Conservation (phyloP, 495 filamentous ascomycete species). For the Daldinia vernicosa region DNA sequence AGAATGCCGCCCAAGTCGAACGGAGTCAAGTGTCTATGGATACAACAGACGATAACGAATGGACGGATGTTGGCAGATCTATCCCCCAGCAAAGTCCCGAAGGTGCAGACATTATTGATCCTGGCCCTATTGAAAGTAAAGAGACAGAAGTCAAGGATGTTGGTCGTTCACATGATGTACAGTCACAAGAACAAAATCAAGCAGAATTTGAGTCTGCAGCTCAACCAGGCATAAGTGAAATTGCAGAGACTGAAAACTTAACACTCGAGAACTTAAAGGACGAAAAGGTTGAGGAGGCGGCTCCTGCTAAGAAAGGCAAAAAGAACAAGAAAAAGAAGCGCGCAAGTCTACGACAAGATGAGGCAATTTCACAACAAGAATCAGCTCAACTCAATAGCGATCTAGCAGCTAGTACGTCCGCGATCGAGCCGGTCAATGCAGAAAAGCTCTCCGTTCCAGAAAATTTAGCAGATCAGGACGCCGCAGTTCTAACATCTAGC, state of each 20-base stretch:
- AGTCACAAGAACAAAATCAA: constrained; percentile 14
- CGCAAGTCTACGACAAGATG: constrained; percentile 10
- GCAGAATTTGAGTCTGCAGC: constrained; percentile 4
- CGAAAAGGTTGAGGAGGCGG: background rate
- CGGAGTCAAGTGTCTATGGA: constrained; percentile 3
- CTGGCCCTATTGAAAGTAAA: constrained; percentile 7
- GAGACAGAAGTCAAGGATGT: background rate
- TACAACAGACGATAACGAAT: constrained; percentile 2
- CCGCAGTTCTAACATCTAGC: background rate
- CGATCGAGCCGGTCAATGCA: background rate
- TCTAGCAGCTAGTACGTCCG: background rate
- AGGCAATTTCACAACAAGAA: constrained; percentile 2
- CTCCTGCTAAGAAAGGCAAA: constrained; percentile 5
- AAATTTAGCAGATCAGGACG: background rate
- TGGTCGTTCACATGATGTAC: constrained; percentile 3
- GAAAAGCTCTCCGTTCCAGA: background rate
- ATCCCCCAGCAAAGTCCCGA: constrained; percentile 5
- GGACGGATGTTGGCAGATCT: constrained; percentile 17
- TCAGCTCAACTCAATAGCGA: constrained; percentile 1
- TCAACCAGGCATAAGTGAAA: background rate
- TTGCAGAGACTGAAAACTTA: background rate
- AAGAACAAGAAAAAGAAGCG: constrained; percentile 19
- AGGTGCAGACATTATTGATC: constrained; percentile 4
- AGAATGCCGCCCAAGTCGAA: constrained; percentile 21
- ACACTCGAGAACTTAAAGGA: background rate